Evolutionary conservation across 2,329 filamentous ascomycete species (phyloP).

Genomic region (Nemania diffusa): DNA sequence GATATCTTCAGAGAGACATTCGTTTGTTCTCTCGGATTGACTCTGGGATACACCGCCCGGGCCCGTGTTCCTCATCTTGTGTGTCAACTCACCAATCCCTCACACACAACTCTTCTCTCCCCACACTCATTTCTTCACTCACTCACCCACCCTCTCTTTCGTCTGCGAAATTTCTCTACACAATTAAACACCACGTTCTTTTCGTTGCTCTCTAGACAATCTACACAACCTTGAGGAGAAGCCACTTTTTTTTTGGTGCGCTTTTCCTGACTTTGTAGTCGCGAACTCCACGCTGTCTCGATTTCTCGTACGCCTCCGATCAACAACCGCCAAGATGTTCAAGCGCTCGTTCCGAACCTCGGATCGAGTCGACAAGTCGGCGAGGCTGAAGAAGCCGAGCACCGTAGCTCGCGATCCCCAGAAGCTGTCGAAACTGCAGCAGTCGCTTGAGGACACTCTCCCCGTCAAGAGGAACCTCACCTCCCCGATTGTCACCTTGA

Average conservation of each 20-base stretch:
- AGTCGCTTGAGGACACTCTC: constrained; percentile 71
- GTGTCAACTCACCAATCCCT: constrained; percentile 54
- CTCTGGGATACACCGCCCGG: constrained; percentile 58
- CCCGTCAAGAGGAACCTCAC: constrained; percentile 53
- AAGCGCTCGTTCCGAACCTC: constrained; percentile 88
- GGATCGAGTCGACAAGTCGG: constrained; percentile 88
- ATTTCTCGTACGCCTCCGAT: constrained; percentile 47
- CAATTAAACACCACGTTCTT: constrained; percentile 55
- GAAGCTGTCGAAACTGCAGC: constrained; percentile 86
- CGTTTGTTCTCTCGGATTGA: constrained; percentile 52
- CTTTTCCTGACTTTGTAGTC: constrained; percentile 45
- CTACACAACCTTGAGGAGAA: constrained; percentile 29
- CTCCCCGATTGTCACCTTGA: constrained; percentile 85
- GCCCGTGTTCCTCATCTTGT: constrained; percentile 61
- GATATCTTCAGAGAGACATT: constrained; percentile 63
- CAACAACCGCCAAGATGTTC: constrained; percentile 74
- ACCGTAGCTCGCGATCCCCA: constrained; percentile 72
- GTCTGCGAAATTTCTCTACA: constrained; percentile 35
- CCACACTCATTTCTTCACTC: constrained; percentile 48
- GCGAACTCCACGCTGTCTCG: constrained; percentile 45
- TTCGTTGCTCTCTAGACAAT: constrained; percentile 62
- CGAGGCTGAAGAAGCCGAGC: constrained; percentile 78
- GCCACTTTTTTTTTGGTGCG: constrained; percentile 44
- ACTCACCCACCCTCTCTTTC: constrained; percentile 43
- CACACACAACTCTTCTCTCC: constrained; percentile 44